phyloP scores from a whole-genome alignment of 164 flowering plant species.

The Stephania cephalantha region DNA sequence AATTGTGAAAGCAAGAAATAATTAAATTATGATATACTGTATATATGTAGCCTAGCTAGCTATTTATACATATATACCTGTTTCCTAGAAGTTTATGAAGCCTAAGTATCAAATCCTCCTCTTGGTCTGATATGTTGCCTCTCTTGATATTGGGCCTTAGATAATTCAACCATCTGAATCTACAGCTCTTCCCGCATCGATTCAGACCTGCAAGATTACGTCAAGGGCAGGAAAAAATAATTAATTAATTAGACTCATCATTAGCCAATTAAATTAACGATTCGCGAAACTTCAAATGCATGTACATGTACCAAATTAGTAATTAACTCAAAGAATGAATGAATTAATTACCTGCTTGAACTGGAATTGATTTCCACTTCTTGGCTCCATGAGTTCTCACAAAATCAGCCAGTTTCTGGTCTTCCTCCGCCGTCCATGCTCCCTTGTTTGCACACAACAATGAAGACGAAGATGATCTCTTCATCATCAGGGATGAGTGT shows the following conservation, averaged over 20 bases:
- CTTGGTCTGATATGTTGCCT: slow-evolving; percentile 16
- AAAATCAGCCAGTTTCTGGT: slow-evolving; percentile 11
- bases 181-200: slow-evolving; percentile 14
- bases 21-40: neutral
- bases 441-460: slow-evolving; percentile 7
- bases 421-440: slow-evolving; percentile 19
- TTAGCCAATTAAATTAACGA: neutral
- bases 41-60: no score
- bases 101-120: slow-evolving; percentile 16
- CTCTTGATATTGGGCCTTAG: slow-evolving; percentile 16
- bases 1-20: neutral
- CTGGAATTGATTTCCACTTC: slow-evolving; percentile 15
- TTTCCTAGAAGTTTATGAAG: slow-evolving; percentile 17
- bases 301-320: no score
- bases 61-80: neutral
- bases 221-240: neutral
- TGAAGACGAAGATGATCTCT: neutral
- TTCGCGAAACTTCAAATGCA: neutral
- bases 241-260: no score
- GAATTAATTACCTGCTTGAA: slow-evolving; percentile 9
- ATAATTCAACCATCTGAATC: slow-evolving; percentile 17
- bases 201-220: slow-evolving; percentile 6
- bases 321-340: neutral
- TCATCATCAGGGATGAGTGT: neutral
- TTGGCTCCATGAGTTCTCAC: slow-evolving; percentile 15